Evolutionary conservation across 2,329 filamentous ascomycete species (phyloP).

Genomic region (Colletotrichum coccodes): DNA sequence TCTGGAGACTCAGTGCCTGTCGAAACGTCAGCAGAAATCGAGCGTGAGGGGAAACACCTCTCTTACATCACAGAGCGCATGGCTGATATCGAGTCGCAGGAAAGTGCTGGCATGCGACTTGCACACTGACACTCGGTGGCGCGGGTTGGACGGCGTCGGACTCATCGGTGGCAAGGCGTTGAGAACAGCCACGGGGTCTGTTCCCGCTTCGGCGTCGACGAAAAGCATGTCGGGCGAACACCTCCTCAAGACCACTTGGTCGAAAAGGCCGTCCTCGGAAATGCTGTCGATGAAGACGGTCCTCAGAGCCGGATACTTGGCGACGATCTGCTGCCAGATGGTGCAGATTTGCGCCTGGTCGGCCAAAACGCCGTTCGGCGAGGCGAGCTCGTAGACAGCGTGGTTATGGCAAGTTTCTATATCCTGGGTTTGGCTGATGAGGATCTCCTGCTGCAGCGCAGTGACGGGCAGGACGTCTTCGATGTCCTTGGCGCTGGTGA

Average conservation of each 20-base stretch:
- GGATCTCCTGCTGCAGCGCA: conserved; percentile 58
- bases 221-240: conserved; percentile 63
- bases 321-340: conserved; percentile 60
- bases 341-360: conserved; percentile 57
- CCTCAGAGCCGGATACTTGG: conserved; percentile 56
- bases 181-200: conserved; percentile 50
- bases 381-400: conserved; percentile 58
- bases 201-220: conserved; percentile 54
- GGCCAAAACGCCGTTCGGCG: conserved; percentile 46
- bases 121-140: conserved; percentile 62
- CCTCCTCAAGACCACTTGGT: conserved; percentile 58
- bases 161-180: conserved; percentile 54
- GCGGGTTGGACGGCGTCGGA: conserved; percentile 49
- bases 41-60: neutral
- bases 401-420: conserved; percentile 55
- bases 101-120: conserved; percentile 54
- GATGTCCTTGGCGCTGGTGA: conserved; percentile 55
- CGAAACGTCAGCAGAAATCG: neutral
- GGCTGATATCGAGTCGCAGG: conserved; percentile 61
- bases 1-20: conserved; percentile 49
- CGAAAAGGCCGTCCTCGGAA: conserved; percentile 58
- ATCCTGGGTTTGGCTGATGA: conserved; percentile 55
- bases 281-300: conserved; percentile 64
- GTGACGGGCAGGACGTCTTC: conserved; percentile 61
- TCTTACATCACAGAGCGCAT: conserved; percentile 59